Percentiles rank a stretch among this genome's conserved stretches.
Conservation (phyloP, 2,329 filamentous ascomycete species). For the Didymella arachidicola region DNA sequence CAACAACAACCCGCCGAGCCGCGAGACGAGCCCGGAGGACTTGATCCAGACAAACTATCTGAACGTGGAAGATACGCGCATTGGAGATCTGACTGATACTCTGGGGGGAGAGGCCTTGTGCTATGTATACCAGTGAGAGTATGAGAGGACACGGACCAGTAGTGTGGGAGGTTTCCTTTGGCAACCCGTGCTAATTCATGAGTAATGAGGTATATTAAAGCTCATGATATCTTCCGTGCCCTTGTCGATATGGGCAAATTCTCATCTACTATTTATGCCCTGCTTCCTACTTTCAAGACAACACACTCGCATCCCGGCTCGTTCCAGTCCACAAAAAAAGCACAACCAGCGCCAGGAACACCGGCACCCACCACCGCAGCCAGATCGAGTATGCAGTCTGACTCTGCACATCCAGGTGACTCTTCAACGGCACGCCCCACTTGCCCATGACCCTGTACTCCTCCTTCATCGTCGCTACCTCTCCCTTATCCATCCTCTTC, state of each 20-base stretch:
- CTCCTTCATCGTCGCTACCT: constrained; percentile 14
- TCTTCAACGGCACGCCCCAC: constrained; percentile 12
- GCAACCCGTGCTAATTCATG: not conserved
- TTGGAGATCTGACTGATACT: constrained; percentile 53
- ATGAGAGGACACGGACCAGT: not conserved
- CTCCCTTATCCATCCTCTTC: constrained; percentile 20
- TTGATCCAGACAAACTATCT: constrained; percentile 51
- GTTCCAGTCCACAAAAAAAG: constrained; percentile 17
- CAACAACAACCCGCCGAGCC: constrained; percentile 52
- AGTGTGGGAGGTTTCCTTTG: not conserved
- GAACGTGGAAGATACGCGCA: constrained; percentile 36
- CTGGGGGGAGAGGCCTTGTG: constrained; percentile 54
- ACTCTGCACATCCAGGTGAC: constrained; percentile 18
- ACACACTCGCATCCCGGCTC: constrained; percentile 5
- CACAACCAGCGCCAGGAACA: constrained; percentile 10
- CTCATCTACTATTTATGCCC: too few species aligned
- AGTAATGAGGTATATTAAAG: constrained; percentile 1
- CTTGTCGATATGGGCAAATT: not conserved
- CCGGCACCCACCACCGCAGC: constrained; percentile 20
- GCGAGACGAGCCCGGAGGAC: constrained; percentile 57
- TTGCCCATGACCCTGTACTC: constrained; percentile 20
- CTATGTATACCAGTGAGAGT: constrained; percentile 52
- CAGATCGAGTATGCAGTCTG: constrained; percentile 21
- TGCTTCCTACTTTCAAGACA: constrained; percentile 3
- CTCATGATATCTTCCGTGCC: not conserved